Evolutionary conservation across 2,329 filamentous ascomycete species (phyloP), one percentile per base, ranked within the genome.

Genomic region (Phyllosticta capitalensis): DNA sequence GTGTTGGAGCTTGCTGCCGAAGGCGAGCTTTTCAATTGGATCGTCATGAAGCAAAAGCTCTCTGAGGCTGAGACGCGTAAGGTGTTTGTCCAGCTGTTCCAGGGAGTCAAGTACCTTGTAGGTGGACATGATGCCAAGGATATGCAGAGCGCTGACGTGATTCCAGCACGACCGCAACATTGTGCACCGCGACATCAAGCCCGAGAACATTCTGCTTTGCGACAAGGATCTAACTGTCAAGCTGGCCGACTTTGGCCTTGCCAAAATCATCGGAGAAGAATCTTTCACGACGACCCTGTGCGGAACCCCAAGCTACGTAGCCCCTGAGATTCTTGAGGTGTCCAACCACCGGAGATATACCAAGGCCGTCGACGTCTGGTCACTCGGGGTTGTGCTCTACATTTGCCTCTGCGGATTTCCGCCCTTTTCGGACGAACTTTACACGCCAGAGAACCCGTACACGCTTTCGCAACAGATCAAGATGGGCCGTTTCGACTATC

Each of bases 231-330:
- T 96, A 26, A 86, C 86, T 61, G 87, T 96, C 64, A 99, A 99
- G 75, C 77, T 99, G 62, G 94, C 92, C 20, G 94, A 99, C 73
- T 99, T 99, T 74, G 94, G 94, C 52, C 81, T 99, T 45, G 92
- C 94, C 50, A 99, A 99, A 76, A 97, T 99, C 65, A 96, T 99
- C 65, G 95, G 95, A 63, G 94, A 99, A 72, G 91, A 96, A 70
- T 96, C 92, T 0, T 99, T 99, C 71, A 97, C 94, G 1, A 96
- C 92, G 0, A 97, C 94, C 0, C 78, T 99, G 63, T 87, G 94
- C 71, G 94, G 94, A 63, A 99, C 94, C n/a, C 94, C 92, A 5
- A 94, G 89, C 72, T 96, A 99, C 71, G 92, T 97, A 62, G 94
- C 95, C 1, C 94, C 94, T 0, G 94, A 99, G 72, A 96, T 99